These are phyloP conservation scores for Dactylellina drechsleri DNA, from an alignment of 2,329 filamentous ascomycete species.

Conservation along the genomic window DNA sequence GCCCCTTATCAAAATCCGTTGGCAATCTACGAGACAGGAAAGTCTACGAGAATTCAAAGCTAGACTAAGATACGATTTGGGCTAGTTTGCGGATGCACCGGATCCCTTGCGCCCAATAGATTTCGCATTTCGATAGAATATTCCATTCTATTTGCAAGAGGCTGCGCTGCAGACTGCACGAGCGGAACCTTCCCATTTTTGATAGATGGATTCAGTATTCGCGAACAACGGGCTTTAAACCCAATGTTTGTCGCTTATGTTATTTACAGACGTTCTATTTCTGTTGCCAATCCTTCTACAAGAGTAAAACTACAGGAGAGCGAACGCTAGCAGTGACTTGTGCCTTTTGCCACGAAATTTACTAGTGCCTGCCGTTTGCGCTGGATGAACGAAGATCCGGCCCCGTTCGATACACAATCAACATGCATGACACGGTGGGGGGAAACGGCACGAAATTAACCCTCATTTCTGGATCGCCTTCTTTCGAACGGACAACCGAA, in stretches of 20 bases:
- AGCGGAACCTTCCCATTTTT: slow-evolving; percentile 18
- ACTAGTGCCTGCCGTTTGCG: neutral
- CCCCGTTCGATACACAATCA: slow-evolving; percentile 4
- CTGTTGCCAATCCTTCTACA: neutral
- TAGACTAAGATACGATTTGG: neutral
- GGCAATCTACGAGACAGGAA: slow-evolving; percentile 46
- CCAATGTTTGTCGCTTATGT: too few relatives aligned
- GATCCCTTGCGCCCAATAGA: slow-evolving; percentile 51
- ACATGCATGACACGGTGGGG: slow-evolving; percentile 15
- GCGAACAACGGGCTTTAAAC: too few relatives aligned
- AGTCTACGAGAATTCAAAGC: slow-evolving; percentile 36
- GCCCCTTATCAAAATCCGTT: slow-evolving; percentile 43
- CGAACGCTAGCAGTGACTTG: neutral
- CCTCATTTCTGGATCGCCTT: slow-evolving; percentile 36
- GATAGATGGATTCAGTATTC: too few relatives aligned
- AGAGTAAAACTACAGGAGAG: neutral
- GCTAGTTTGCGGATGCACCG: slow-evolving; percentile 49
- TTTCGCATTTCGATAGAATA: slow-evolving; percentile 5
- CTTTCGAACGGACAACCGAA: neutral
- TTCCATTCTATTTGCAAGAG: slow-evolving; percentile 1
- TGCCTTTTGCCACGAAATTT: slow-evolving; percentile 25
- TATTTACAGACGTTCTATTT: neutral
- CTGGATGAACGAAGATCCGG: slow-evolving; percentile 27
- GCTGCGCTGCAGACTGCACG: neutral
- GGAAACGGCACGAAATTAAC: slow-evolving; percentile 41